phyloP scores from a whole-genome alignment of 169 alveolate genomes.

The Plasmodium cynomolgi region DNA sequence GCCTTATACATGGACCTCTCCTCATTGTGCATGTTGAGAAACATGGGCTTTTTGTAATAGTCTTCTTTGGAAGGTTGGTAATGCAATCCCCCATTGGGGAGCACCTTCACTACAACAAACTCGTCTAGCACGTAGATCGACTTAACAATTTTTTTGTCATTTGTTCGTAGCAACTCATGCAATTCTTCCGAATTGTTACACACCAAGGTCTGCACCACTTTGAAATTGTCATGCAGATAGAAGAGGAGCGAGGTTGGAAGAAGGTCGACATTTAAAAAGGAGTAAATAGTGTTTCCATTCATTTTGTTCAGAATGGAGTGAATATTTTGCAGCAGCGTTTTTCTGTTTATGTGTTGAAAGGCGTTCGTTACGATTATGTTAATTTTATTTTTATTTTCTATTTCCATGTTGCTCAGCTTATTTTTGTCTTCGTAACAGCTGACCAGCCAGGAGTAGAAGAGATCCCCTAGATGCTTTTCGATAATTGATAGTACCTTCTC shows the following conservation, averaged over 20 bases:
- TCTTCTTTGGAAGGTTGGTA: slow-evolving; percentile 57
- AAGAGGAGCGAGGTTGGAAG: slow-evolving; percentile 58
- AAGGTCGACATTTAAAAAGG: slow-evolving; percentile 41
- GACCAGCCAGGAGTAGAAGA: slow-evolving; percentile 63
- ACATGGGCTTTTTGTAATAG: slow-evolving; percentile 12
- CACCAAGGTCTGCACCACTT: slow-evolving; percentile 42
- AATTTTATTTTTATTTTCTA: slow-evolving; percentile 16
- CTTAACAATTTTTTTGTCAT: slow-evolving; percentile 27
- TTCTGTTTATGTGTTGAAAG: slow-evolving; percentile 41
- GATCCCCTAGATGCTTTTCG: slow-evolving; percentile 68
- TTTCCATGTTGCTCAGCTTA: slow-evolving; percentile 11
- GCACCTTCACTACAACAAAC: slow-evolving; percentile 42
- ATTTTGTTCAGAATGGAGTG: slow-evolving; percentile 14
- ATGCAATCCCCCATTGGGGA: slow-evolving; percentile 44
- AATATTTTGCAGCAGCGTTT: slow-evolving; percentile 23
- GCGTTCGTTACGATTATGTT: slow-evolving; percentile 68
- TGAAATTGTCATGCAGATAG: slow-evolving; percentile 57
- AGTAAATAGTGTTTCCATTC: slow-evolving; percentile 43
- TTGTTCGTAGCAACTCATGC: slow-evolving; percentile 22
- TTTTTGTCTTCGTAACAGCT: slow-evolving; percentile 72
- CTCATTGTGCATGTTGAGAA: background rate
- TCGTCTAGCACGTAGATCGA: slow-evolving; percentile 56
- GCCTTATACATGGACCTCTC: background rate
- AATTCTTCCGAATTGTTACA: slow-evolving; percentile 59
- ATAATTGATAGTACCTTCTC: slow-evolving; percentile 41